Conservation (phyloP, 345 rosid genomes). For the Heritiera fomes region DNA sequence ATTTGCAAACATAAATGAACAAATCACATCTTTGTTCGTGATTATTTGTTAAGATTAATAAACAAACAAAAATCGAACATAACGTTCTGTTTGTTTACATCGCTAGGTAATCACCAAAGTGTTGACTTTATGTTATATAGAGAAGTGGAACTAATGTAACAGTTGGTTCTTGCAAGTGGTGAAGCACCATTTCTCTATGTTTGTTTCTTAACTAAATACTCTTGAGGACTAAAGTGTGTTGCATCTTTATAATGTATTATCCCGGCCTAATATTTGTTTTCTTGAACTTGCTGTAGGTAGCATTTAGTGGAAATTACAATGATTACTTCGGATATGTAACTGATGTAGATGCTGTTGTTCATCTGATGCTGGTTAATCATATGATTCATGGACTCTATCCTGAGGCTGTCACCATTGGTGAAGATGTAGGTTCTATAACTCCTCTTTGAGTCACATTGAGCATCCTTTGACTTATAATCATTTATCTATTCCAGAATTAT, state of each 20-base stretch:
- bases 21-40: no score
- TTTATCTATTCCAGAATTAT: conserved; percentile 8
- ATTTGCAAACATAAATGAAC: no score
- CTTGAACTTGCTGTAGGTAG: conserved; percentile 46
- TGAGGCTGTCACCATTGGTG: conserved; percentile 83
- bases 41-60: no score
- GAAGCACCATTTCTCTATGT: not conserved
- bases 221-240: not conserved
- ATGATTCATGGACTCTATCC: conserved; percentile 93
- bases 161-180: not conserved
- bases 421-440: conserved; percentile 61
- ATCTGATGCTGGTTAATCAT: conserved; percentile 91
- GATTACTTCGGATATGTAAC: conserved; percentile 91
- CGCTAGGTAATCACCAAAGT: no score
- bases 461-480: not conserved
- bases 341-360: conserved; percentile 86
- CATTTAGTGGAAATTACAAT: conserved; percentile 81
- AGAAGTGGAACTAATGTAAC: not conserved
- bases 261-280: conserved; percentile 9
- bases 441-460: conserved; percentile 10
- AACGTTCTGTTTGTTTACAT: no score
- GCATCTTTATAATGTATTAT: not conserved
- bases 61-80: no score
- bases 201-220: not conserved
- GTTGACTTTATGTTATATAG: not conserved